Evolutionary conservation across 2,329 filamentous ascomycete species (phyloP).

Genomic region (Immersiporthe knoxdaviesiana): DNA sequence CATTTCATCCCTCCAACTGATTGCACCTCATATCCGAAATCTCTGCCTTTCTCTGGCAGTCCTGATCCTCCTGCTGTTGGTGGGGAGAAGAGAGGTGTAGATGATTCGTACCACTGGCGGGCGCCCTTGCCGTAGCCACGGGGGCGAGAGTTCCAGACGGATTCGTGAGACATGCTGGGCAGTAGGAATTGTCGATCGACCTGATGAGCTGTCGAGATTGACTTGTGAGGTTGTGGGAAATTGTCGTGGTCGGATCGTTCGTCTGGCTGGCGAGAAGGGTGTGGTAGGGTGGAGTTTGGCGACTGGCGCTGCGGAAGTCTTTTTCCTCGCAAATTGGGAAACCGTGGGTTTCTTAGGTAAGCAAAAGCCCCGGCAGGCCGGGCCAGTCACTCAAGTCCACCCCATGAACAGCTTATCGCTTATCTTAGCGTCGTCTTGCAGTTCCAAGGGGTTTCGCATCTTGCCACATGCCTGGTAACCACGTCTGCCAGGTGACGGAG

Average conservation of each 20-base stretch:
- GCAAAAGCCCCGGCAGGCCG: background rate
- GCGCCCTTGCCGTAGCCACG: conserved; percentile 97
- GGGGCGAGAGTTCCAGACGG: conserved; percentile 98
- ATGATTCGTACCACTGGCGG: conserved; percentile 78
- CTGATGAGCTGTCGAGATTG: conserved; percentile 33
- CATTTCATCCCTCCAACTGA: conserved; percentile 32
- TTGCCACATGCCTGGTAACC: conserved; percentile 14
- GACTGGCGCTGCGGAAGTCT: conserved; percentile 29
- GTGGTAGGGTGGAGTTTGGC: conserved; percentile 26
- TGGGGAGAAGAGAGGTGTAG: no score
- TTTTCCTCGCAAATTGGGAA: conserved; percentile 33
- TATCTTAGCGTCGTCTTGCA: conserved; percentile 22
- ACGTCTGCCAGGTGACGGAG: conserved; percentile 6
- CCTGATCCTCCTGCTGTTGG: conserved; percentile 11
- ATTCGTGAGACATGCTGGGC: conserved; percentile 75
- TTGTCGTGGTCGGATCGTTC: conserved; percentile 27
- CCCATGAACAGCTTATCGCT: background rate
- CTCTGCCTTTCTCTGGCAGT: conserved; percentile 5
- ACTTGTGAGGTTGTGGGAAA: conserved; percentile 21
- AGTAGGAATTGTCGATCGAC: conserved; percentile 30
- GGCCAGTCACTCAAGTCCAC: background rate
- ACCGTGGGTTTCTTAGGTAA: conserved; percentile 29
- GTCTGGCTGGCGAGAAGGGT: conserved; percentile 26
- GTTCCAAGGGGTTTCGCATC: conserved; percentile 3
- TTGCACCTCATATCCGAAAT: conserved; percentile 25